Base-by-base conservation (phyloP, 208 protist species). In the Trypanosoma boissoni region DNA sequence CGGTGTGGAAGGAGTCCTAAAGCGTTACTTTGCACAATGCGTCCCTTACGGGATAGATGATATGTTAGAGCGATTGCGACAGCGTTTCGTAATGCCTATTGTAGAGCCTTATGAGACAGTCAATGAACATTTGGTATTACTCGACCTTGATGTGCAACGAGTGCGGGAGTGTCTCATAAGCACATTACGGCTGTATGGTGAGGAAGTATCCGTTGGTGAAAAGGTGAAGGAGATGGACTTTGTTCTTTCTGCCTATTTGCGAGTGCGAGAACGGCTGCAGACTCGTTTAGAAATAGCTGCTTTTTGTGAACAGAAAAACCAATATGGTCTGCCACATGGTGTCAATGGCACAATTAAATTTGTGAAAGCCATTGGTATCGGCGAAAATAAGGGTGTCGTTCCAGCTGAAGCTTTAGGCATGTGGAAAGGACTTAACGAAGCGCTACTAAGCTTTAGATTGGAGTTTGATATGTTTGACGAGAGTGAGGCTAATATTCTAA, bases 401-500 rank as follows among this genome's bases (percentile, higher is more conserved):
- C 34, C 6, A 39, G 34, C 6, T 39, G 34, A 39, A 16, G 12
- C 12, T 39, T 6, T 39, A 12, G 12, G 34, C 34, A 41, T 52
- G 37, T 68, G 62, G 62, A 59, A 48, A 52, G 24, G 23, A 21
- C 39, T 68, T 18, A 59, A 46, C 39, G 24, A 53, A 3, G 62
- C 62, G 20, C 36, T 68, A 16, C 14, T 51, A 9, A 26, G 14
- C 6, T 68, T 68, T 36, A 49, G 62, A 45, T 49, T 68, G 14
- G 62, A 58, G 5, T 68, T 68, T 59, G 62, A 68, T 48, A 34
- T 68, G 5, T 68, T 68, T 55, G 62, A 68, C 48, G 62, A 68
- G 27, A 68, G 62, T 43, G 46, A 61, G 26, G 53, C 58, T 48
- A 60, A 27, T 18, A 68, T 68, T 36, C 37, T 68, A 37, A 36